Conservation (phyloP, 2,329 filamentous ascomycete genomes). For the Fusarium hainanense region DNA sequence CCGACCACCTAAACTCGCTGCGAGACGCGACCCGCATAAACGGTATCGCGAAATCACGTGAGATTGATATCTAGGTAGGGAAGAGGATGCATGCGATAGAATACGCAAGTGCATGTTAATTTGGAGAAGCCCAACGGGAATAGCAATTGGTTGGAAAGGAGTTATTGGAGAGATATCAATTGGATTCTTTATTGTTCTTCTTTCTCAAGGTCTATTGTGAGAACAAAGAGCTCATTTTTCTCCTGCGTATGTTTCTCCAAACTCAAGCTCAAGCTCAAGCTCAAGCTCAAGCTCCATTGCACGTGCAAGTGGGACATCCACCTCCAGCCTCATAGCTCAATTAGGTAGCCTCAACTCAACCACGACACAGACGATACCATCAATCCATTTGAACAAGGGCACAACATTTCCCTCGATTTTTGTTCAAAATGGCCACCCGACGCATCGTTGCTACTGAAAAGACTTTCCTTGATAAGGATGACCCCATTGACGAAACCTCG, state of each 20-base stretch:
- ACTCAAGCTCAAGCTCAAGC: not conserved
- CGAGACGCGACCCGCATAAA: conserved; percentile 34
- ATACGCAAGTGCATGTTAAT: not conserved
- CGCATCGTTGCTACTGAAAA: conserved; percentile 74
- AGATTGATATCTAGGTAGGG: not conserved
- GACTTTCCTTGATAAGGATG: conserved; percentile 71
- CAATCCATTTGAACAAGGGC: not conserved
- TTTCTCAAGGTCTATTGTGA: not conserved
- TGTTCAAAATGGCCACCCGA: conserved; percentile 73
- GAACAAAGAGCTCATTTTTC: conserved; percentile 22
- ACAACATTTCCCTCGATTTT: not conserved
- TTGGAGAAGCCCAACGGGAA: not conserved
- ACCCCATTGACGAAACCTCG: conserved; percentile 67
- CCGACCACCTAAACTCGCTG: conserved; percentile 5
- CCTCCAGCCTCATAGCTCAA: conserved; percentile 11
- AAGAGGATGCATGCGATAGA: not conserved
- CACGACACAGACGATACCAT: conserved; percentile 7
- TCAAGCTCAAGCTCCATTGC: conserved; percentile 7
- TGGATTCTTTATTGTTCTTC: not conserved
- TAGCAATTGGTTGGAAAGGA: not conserved
- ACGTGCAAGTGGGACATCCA: conserved; percentile 43
- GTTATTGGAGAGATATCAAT: too few relatives aligned
- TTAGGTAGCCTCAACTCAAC: conserved; percentile 24
- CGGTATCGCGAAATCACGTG: conserved; percentile 46
- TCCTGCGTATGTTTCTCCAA: conserved; percentile 14